Evolutionary conservation across 1,284 basidiomycete species (phyloP).

Genomic region (Microbotryum intermedium): DNA sequence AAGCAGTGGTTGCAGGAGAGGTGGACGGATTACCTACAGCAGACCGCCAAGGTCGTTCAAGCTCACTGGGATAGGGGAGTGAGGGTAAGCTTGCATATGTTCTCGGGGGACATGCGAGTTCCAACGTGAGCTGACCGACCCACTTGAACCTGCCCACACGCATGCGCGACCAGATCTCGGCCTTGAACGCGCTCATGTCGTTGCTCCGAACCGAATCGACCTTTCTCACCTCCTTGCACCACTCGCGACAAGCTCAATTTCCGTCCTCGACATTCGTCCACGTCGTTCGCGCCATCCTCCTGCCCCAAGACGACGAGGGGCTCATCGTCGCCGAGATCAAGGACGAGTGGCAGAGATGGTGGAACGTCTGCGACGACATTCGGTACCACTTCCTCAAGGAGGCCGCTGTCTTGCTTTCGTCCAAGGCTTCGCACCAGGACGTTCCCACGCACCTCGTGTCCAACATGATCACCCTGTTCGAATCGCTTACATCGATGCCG

Average conservation of each 20-base stretch:
- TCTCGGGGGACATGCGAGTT: too few species aligned
- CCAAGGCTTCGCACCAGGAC: too few species aligned
- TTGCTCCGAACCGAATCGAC: constrained; percentile 30
- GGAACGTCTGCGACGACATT: constrained; percentile 65
- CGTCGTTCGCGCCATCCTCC: constrained; percentile 53
- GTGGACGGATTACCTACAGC: constrained; percentile 27
- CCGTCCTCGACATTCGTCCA: constrained; percentile 60
- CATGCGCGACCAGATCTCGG: constrained; percentile 19
- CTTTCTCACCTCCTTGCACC: constrained; percentile 30
- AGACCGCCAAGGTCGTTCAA: constrained; percentile 22
- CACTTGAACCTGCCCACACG: neutral
- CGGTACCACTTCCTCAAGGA: constrained; percentile 90
- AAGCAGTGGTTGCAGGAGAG: constrained; percentile 33
- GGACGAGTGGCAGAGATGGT: constrained; percentile 51
- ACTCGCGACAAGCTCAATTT: constrained; percentile 46
- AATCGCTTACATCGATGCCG: constrained; percentile 73
- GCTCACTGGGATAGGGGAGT: constrained; percentile 24
- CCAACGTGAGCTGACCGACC: neutral
- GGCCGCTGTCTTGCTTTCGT: constrained; percentile 40
- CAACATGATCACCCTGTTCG: constrained; percentile 68
- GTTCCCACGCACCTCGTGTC: constrained; percentile 36
- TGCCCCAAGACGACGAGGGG: constrained; percentile 32
- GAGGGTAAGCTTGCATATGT: constrained; percentile 15
- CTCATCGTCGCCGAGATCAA: constrained; percentile 51
- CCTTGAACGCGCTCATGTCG: constrained; percentile 31